Conservation (phyloP, 805 yeast genomes). For the Saturnispora mendoncae region DNA sequence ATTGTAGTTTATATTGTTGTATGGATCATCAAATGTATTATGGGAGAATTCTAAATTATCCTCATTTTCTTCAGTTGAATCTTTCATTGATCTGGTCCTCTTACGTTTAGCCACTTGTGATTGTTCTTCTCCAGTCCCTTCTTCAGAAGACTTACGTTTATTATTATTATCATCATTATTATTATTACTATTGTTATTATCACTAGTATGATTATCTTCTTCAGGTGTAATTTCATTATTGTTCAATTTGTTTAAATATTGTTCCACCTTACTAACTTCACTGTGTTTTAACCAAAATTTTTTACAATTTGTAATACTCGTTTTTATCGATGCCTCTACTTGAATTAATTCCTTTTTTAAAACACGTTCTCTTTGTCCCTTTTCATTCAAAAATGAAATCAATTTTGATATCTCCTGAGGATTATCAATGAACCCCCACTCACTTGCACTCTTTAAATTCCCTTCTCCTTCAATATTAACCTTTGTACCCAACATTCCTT, state of each 20-base stretch:
- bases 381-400: conserved; percentile 58
- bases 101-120: conserved; percentile 22
- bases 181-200: conserved; percentile 13
- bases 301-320: conserved; percentile 35
- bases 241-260: conserved; percentile 27
- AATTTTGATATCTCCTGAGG: conserved; percentile 49
- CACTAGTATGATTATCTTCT: too few species aligned
- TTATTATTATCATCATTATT: conserved; percentile 14
- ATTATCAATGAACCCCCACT: conserved; percentile 68
- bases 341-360: conserved; percentile 52
- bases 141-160: conserved; percentile 16
- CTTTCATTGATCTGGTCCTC: conserved; percentile 9
- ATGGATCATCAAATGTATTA: conserved; percentile 1
- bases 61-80: conserved; percentile 16
- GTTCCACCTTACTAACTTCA: conserved; percentile 8
- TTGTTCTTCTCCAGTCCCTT: conserved; percentile 30
- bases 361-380: conserved; percentile 65
- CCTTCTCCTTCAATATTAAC: conserved; percentile 42
- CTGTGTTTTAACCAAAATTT: conserved; percentile 32
- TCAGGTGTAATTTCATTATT: conserved; percentile 29
- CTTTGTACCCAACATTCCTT: conserved; percentile 37
- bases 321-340: conserved; percentile 44
- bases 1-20: conserved; percentile 7
- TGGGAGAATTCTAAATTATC: conserved; percentile 9
- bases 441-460: conserved; percentile 39